phyloP scores from a whole-genome alignment of 2,329 filamentous ascomycete species.

The Penicillium sp. region DNA sequence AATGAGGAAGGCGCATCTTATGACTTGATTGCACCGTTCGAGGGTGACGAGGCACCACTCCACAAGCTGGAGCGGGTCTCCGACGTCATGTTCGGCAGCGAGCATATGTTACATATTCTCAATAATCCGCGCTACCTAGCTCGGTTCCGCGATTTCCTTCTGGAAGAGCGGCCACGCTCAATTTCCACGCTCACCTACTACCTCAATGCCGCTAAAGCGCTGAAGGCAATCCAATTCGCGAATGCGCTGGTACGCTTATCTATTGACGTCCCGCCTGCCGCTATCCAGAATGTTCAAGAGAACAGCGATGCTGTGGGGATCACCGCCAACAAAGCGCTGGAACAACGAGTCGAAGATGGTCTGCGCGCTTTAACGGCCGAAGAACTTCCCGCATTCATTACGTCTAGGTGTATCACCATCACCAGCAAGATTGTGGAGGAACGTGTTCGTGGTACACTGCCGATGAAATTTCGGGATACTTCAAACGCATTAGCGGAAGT shows the following conservation, averaged over 20 bases:
- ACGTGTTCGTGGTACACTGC: constrained; percentile 67
- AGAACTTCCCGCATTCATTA: constrained; percentile 71
- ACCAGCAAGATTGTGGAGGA: constrained; percentile 70
- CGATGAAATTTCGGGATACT: constrained; percentile 64
- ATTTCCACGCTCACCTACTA: constrained; percentile 70
- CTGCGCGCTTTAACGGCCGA: constrained; percentile 66
- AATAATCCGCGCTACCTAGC: constrained; percentile 62
- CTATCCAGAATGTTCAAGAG: constrained; percentile 60
- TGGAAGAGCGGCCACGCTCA: constrained; percentile 60
- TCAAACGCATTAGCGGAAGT: constrained; percentile 75
- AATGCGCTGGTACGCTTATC: constrained; percentile 67
- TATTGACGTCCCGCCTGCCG: constrained; percentile 51
- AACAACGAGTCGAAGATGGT: constrained; percentile 64
- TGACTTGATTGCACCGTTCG: constrained; percentile 36
- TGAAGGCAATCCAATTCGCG: constrained; percentile 69
- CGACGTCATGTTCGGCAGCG: constrained; percentile 64
- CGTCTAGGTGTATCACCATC: constrained; percentile 66
- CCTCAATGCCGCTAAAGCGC: constrained; percentile 68
- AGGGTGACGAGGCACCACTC: constrained; percentile 25
- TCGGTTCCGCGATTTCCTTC: constrained; percentile 68
- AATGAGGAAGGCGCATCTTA: constrained; percentile 36
- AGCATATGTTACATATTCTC: constrained; percentile 68
- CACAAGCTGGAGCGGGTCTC: constrained; percentile 65
- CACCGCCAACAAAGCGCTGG: constrained; percentile 60
- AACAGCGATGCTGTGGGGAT: constrained; percentile 51